Conservation (phyloP, 768 basidiomycete species). For the Lactarius hengduanensis region DNA sequence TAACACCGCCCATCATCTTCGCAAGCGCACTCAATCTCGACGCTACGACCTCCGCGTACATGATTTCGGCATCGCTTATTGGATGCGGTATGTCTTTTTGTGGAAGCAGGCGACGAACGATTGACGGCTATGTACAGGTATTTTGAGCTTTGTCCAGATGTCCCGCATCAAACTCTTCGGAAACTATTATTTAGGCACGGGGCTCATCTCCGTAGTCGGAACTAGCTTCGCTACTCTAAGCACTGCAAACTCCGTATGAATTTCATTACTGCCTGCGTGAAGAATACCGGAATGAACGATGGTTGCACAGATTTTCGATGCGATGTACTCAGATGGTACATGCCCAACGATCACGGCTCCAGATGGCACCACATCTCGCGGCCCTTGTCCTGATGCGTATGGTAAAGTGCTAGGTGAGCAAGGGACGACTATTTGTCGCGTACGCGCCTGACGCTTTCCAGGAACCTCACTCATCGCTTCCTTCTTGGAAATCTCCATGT, state of each 20-base stretch:
- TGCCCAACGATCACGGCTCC: constrained; percentile 58
- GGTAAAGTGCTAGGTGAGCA: constrained; percentile 67
- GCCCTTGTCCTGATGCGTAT: constrained; percentile 75
- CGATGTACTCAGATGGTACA: constrained; percentile 77
- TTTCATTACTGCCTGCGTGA: background rate
- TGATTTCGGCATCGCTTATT: constrained; percentile 80
- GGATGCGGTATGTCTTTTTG: constrained; percentile 58
- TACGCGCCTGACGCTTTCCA: constrained; percentile 30
- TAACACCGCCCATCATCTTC: constrained; percentile 83
- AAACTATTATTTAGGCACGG: constrained; percentile 74
- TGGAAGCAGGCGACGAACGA: background rate
- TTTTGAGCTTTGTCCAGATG: constrained; percentile 77
- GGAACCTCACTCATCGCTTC: constrained; percentile 77
- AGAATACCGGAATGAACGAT: background rate
- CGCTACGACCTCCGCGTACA: constrained; percentile 59
- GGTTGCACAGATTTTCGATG: constrained; percentile 58
- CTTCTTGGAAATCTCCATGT: constrained; percentile 76
- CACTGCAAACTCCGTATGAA: constrained; percentile 62
- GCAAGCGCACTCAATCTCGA: constrained; percentile 62
- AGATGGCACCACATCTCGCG: constrained; percentile 59
- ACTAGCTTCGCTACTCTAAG: constrained; percentile 78
- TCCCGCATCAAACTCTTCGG: constrained; percentile 60
- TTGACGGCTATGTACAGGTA: constrained; percentile 44
- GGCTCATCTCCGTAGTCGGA: constrained; percentile 77
- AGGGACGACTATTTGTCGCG: background rate